Evolutionary conservation across 306 rosid species (phyloP).

Genomic region (Elaeagnus macrophylla): DNA sequence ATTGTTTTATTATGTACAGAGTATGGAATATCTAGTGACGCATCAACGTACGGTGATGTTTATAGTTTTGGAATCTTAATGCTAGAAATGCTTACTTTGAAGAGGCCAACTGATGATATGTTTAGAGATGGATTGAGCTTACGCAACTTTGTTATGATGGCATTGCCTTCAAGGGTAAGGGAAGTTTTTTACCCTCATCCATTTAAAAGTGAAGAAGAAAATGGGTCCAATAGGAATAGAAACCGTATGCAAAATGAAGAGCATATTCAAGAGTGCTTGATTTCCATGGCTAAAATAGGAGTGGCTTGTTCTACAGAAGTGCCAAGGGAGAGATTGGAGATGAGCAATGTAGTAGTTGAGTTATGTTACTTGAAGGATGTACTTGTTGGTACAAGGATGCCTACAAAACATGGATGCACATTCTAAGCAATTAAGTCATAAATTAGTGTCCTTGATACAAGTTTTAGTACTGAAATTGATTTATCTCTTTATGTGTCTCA

Average conservation of each 20-base stretch:
- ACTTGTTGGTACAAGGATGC: no score
- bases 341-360: neutral
- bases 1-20: neutral
- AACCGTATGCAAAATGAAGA: neutral
- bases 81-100: neutral
- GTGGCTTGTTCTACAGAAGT: neutral
- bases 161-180: neutral
- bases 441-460: no score
- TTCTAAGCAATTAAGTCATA: no score
- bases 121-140: conserved; percentile 14
- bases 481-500: no score
- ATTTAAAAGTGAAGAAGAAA: neutral
- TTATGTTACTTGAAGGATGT: no score
- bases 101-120: conserved; percentile 1
- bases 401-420: no score
- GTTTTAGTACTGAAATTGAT: no score
- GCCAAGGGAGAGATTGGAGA: neutral
- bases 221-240: no score
- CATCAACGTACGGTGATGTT: neutral
- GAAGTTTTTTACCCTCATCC: neutral
- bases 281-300: neutral
- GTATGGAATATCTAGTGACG: neutral
- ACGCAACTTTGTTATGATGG: conserved; percentile 1
- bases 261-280: neutral
- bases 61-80: neutral